These are phyloP conservation scores for Baorangia bicolor DNA, from an alignment of 768 basidiomycete species.

Conservation along the genomic window DNA sequence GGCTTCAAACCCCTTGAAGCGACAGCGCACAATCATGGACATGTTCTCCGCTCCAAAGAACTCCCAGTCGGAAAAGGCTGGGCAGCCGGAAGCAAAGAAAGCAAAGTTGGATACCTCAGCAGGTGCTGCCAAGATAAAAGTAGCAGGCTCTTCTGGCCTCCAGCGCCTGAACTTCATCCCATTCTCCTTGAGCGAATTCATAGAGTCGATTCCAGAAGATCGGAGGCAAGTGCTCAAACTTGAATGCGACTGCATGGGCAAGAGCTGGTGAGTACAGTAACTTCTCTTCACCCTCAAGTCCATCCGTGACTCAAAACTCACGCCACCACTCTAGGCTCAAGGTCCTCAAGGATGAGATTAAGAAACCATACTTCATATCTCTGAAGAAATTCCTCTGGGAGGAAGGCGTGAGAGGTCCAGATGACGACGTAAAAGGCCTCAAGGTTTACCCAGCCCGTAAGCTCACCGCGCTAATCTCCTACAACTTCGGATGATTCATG, in stretches of 20 bases:
- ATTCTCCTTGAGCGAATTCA: conserved; percentile 58
- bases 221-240: conserved; percentile 57
- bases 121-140: conserved; percentile 11
- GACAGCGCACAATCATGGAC: conserved; percentile 65
- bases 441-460: conserved; percentile 80
- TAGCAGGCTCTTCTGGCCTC: conserved; percentile 12
- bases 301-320: conserved; percentile 5
- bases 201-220: conserved; percentile 54
- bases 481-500: conserved; percentile 2
- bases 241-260: conserved; percentile 72
- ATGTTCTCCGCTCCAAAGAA: conserved; percentile 49
- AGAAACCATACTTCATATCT: conserved; percentile 72
- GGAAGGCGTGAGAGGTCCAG: conserved; percentile 56
- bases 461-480: conserved; percentile 29
- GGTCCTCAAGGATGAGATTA: conserved; percentile 69
- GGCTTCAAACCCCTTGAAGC: conserved; percentile 35
- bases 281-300: not conserved
- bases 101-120: conserved; percentile 35
- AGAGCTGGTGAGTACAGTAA: conserved; percentile 52
- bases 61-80: conserved; percentile 19
- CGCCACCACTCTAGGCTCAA: conserved; percentile 55
- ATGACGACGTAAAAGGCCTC: conserved; percentile 43
- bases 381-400: conserved; percentile 70
- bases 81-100: conserved; percentile 46
- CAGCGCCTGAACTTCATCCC: conserved; percentile 62